Base-by-base conservation (phyloP, 331 rosid species). In the Malus hybrid region DNA sequence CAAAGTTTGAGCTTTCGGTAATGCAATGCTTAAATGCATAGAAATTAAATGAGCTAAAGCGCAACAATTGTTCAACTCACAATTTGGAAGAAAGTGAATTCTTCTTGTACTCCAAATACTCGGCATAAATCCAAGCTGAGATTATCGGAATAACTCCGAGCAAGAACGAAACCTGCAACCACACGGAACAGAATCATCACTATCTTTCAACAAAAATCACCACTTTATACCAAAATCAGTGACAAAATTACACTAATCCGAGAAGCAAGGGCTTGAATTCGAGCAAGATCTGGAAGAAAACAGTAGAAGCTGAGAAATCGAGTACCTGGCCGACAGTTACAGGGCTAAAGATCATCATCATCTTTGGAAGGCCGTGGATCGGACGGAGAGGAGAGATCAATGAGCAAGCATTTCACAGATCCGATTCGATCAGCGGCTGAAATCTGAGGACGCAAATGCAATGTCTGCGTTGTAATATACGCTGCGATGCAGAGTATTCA, bases 281-380 rank as follows among this genome's bases (percentile, higher is more conserved):
- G 65, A 9, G 81, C 72, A 69, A 69, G 86, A 88, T 87, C 88
- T 76, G 71, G 60, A 65, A 64, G 5, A 62, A 27, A 27, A 10
- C 67, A 62, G 19, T 24, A 14, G 34, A 66, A 66, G 19, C 31
- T 72, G 44, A 22, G 33, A 73, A 36, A 29, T 7, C 7, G 67
- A 69, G 76, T 71, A 90, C 97, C 97, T 92, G 97, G 55, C 92
- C 92, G 70, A 88, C 89, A 79, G 97, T 86, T 10, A 92, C 72
- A 20, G 90, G 90, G 76, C 88, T 71, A 48, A 75, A 77, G 80
- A 87, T 82, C 72, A 76, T 75, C 72, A 76, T 75, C 96, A 92
- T 92, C 75, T 73, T 39, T 12, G 73, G 15, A 9, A 61, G 69
- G 31, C 19, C 8, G 3, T 4, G 20, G 59, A 54, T 34, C 27